Base-by-base conservation (phyloP, 768 basidiomycete species). In the Tephrocybe sp. region DNA sequence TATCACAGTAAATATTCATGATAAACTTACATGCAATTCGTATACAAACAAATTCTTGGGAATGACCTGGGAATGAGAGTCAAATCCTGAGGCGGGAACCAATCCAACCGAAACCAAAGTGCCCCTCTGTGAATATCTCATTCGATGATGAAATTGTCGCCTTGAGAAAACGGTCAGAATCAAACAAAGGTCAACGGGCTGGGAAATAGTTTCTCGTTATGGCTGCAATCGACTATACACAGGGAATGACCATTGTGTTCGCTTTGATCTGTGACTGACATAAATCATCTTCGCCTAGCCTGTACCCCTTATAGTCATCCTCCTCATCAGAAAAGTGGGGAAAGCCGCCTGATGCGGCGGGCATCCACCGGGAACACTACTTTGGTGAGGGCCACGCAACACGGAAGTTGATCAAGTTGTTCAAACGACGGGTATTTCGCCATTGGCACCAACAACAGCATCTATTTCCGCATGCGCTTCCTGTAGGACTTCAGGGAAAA, bases 241-340 rank as follows among this genome's bases (percentile, higher is more conserved):
- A 50, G 1, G 49, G 49, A 3, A 50, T 44, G 11, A 50, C 41
- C 33, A 36, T 44, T 12, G 49, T 50, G 17, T 43, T 33, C 18
- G 41, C 41, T 36, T 44, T 43, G 41, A 50, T 50, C 49, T 50
- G 34, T 10, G 15, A 4, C 34, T 30, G 5, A 36, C 15, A n/a
- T 15, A 9, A 15, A 4, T 36, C 34, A 36, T 5, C 15, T n/a
- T 5, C 7, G 20, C 43, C 44, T 33, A 45, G 39, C 17, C 15
- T 38, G 40, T 58, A 58, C 5, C 57, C 59, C 15, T 57, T 54
- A 33, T 61, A 59, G 18, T 55, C 58, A 36, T 59, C 60, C 28
- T 61, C 60, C 0, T 21, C 36, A 39, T 58, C 54, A 17, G 55
- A 55, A 18, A 53, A 48, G 21, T 56, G 54, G 1, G 51, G 54